Percentiles rank a stretch among this genome's conserved stretches.
phyloP scores from a whole-genome alignment of 2,329 filamentous ascomycete genomes.

The Xylariaceae sp. region DNA sequence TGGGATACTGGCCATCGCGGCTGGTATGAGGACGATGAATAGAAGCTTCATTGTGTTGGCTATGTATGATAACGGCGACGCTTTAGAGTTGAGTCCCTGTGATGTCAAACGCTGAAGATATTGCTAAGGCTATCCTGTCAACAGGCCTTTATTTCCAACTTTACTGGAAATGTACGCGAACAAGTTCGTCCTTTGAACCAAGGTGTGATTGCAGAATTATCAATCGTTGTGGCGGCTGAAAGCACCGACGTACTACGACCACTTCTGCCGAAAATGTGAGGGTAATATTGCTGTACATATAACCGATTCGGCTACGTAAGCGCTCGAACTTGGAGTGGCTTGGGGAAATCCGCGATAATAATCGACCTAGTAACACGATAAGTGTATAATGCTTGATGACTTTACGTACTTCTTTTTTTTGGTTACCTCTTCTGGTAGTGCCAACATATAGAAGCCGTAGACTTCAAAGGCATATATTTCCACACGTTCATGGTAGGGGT shows the following conservation, averaged over 20 bases:
- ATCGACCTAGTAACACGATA: no score
- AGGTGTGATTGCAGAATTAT: background rate
- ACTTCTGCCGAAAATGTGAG: slow-evolving; percentile 9
- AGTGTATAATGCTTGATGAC: no score
- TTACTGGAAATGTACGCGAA: no score
- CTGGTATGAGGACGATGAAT: background rate
- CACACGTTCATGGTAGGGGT: no score
- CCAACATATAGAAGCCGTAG: no score
- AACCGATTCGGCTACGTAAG: slow-evolving; percentile 14
- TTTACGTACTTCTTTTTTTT: no score
- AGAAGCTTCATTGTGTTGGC: background rate
- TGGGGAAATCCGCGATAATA: no score
- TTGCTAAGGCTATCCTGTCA: background rate
- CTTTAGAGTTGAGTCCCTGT: background rate
- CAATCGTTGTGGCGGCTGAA: slow-evolving; percentile 6
- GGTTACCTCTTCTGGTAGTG: no score
- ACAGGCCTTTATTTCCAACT: no score
- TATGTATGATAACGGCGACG: background rate
- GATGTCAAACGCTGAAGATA: background rate
- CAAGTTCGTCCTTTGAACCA: no score
- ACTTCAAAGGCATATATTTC: no score
- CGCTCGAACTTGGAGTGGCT: background rate
- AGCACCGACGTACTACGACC: background rate
- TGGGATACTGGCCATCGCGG: background rate
- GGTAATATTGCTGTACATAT: slow-evolving; percentile 10